phyloP scores from a whole-genome alignment of 371 early-diverging fungal species.

The Agmasoma carcini region DNA sequence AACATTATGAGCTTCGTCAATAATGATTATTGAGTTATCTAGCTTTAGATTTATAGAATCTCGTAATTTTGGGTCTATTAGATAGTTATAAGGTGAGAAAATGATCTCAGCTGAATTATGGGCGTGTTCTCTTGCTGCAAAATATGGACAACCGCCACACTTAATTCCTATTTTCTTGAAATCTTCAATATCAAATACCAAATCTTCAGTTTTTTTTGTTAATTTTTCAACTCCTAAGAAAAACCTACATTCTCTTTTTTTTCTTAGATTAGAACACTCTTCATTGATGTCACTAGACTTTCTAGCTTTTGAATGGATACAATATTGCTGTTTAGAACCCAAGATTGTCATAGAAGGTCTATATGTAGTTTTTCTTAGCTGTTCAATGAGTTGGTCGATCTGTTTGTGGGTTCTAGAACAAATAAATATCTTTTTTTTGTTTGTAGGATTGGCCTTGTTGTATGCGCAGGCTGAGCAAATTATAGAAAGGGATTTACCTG shows the following conservation, averaged over 20 bases:
- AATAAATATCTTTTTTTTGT: constrained; percentile 56
- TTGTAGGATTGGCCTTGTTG: constrained; percentile 25
- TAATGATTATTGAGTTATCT: constrained; percentile 59
- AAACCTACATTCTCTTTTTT: constrained; percentile 56
- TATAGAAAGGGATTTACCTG: constrained; percentile 58
- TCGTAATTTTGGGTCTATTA: constrained; percentile 60
- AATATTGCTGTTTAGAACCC: constrained; percentile 67
- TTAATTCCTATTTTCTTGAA: constrained; percentile 47
- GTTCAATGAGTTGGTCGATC: constrained; percentile 68
- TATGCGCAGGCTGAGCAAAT: constrained; percentile 57
- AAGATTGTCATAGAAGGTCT: constrained; percentile 55
- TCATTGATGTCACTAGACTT: constrained; percentile 54
- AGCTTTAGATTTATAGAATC: constrained; percentile 52
- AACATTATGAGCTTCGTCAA: constrained; percentile 67
- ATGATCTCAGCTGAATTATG: constrained; percentile 60
- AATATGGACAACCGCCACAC: constrained; percentile 63
- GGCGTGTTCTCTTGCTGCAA: constrained; percentile 56
- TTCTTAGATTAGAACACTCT: constrained; percentile 61
- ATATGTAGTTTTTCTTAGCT: constrained; percentile 65
- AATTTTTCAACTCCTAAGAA: constrained; percentile 29
- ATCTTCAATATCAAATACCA: constrained; percentile 55
- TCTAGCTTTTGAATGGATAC: constrained; percentile 64
- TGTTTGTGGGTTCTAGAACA: constrained; percentile 80
- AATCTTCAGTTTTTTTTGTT: constrained; percentile 19
- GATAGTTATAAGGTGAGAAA: constrained; percentile 77